A percentile compares a stretch with the other conserved stretches of the same genome.
phyloP scores from a whole-genome alignment of 139 green algal genomes.

The Marvania coccoides region DNA sequence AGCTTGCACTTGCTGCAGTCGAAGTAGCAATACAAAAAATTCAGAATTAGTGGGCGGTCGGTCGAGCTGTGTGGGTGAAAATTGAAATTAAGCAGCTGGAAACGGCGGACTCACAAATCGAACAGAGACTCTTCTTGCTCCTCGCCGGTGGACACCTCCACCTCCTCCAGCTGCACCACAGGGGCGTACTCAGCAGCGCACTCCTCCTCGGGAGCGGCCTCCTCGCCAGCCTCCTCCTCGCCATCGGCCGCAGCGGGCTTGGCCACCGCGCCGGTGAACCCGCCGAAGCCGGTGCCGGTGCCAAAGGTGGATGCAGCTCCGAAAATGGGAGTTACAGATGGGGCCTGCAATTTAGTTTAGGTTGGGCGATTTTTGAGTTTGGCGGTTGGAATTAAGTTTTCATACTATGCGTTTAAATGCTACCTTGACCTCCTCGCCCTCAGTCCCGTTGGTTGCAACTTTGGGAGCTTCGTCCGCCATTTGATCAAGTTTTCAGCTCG shows the following conservation, averaged over 20 bases:
- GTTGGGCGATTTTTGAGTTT: no score
- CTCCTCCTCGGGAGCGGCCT: constrained; percentile 69
- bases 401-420: no score
- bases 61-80: neutral
- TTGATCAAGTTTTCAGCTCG: no score
- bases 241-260: neutral
- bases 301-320: constrained; percentile 52
- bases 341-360: constrained; percentile 10
- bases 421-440: neutral
- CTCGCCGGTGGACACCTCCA: constrained; percentile 88
- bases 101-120: constrained; percentile 66
- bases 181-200: constrained; percentile 90
- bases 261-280: constrained; percentile 43
- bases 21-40: constrained; percentile 9
- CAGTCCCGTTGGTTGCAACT: neutral
- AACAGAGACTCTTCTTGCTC: constrained; percentile 84
- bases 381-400: no score
- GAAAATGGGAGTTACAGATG: constrained; percentile 48
- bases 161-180: constrained; percentile 93
- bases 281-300: constrained; percentile 60
- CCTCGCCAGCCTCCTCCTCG: constrained; percentile 36
- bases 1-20: constrained; percentile 93
- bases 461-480: neutral
- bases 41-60: neutral
- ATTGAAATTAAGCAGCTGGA: no score